Conservation (phyloP, 768 basidiomycete species). For the Boletus tylopilopsis region DNA sequence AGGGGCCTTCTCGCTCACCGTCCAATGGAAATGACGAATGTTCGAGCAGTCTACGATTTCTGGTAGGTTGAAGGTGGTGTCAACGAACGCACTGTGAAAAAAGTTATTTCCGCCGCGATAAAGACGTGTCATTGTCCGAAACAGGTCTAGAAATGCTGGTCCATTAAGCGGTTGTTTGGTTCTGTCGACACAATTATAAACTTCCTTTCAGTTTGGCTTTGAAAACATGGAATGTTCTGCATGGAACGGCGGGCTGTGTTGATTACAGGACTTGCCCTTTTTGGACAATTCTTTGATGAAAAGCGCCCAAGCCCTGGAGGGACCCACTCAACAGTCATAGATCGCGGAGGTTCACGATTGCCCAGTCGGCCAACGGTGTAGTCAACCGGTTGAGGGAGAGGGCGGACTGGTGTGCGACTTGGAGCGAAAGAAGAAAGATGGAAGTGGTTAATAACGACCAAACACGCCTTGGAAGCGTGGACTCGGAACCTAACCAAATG, state of each 20-base stretch:
- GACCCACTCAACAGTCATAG: too few species aligned
- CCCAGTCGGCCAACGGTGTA: background rate
- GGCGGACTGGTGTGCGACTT: background rate
- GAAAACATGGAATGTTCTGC: slow-evolving; percentile 23
- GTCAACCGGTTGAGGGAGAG: background rate
- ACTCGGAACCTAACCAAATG: slow-evolving; percentile 4
- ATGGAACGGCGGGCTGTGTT: slow-evolving; percentile 20
- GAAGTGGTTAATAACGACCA: background rate
- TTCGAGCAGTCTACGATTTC: background rate
- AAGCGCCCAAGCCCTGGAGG: background rate
- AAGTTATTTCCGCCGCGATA: slow-evolving; percentile 15
- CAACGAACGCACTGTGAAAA: background rate
- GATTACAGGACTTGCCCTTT: slow-evolving; percentile 17
- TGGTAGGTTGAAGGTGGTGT: background rate
- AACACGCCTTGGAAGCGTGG: slow-evolving; percentile 16
- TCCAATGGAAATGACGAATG: slow-evolving; percentile 1
- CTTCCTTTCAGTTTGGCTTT: background rate
- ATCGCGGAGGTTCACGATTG: background rate
- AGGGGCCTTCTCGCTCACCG: background rate
- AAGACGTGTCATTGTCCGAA: background rate
- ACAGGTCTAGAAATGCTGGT: slow-evolving; percentile 2
- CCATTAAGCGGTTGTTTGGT: slow-evolving; percentile 16
- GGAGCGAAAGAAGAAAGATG: background rate
- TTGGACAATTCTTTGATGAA: slow-evolving; percentile 2
- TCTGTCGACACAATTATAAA: slow-evolving; percentile 19